phyloP scores from a whole-genome alignment of 371 early-diverging fungal genomes.

The Mortierella sp. region DNA sequence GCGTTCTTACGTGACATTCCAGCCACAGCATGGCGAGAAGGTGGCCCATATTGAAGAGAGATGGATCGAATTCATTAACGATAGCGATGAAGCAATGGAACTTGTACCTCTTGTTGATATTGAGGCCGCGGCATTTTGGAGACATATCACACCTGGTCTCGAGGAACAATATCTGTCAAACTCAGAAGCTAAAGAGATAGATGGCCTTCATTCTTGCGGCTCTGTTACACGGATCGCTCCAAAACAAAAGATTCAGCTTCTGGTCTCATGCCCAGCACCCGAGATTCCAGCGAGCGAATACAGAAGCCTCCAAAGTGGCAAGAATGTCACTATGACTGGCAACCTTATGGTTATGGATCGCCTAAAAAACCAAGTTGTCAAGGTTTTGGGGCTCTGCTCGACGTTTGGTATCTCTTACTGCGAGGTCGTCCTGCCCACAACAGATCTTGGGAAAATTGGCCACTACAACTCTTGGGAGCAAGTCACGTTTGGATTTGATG shows the following conservation, averaged over 20 bases:
- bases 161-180: background rate
- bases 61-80: slow-evolving; percentile 66
- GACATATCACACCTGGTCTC: background rate
- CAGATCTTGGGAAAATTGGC: slow-evolving; percentile 85
- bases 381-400: slow-evolving; percentile 71
- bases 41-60: slow-evolving; percentile 58
- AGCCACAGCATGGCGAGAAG: slow-evolving; percentile 38
- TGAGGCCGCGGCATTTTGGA: slow-evolving; percentile 61
- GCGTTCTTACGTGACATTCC: slow-evolving; percentile 17
- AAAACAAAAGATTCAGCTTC: slow-evolving; percentile 67
- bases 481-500: slow-evolving; percentile 67
- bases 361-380: slow-evolving; percentile 63
- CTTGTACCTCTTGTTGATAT: slow-evolving; percentile 69
- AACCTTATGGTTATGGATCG: slow-evolving; percentile 72
- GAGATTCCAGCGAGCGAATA: slow-evolving; percentile 61
- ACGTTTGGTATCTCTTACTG: slow-evolving; percentile 74
- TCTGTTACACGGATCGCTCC: slow-evolving; percentile 62
- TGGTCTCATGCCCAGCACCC: slow-evolving; percentile 73
- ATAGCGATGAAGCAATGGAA: slow-evolving; percentile 65
- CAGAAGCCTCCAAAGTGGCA: slow-evolving; percentile 62
- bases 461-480: slow-evolving; percentile 81
- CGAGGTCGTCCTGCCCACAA: slow-evolving; percentile 63
- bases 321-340: slow-evolving; percentile 68
- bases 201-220: slow-evolving; percentile 57
- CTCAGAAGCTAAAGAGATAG: slow-evolving; percentile 2